Percentiles rank a stretch among this genome's conserved stretches.
These are phyloP conservation scores for Soucietia sequanensis DNA, from an alignment of 805 yeast species.

Conservation along the genomic window DNA sequence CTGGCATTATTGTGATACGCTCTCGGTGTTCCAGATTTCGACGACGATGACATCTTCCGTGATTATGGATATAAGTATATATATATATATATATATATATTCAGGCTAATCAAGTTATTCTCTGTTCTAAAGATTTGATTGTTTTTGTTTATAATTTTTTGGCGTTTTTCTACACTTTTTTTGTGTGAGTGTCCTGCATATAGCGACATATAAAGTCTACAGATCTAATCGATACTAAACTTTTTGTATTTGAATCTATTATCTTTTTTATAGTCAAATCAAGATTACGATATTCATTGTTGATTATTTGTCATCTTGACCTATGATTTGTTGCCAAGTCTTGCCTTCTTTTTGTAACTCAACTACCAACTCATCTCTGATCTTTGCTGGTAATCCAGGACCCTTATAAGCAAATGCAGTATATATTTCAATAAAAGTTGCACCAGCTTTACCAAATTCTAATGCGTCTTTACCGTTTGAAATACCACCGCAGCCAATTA, in stretches of 20 bases:
- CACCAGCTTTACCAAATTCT: slow-evolving; percentile 92
- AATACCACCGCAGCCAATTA: slow-evolving; percentile 95
- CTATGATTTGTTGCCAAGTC: slow-evolving; percentile 81
- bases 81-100: no score
- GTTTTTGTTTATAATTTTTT: no score
- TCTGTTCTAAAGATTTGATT: no score
- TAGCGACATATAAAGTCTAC: no score
- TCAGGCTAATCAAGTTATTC: slow-evolving; percentile 10
- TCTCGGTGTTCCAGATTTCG: slow-evolving; percentile 11
- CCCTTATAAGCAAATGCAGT: slow-evolving; percentile 93
- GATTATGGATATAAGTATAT: no score
- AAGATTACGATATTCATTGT: no score
- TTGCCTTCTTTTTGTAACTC: slow-evolving; percentile 70
- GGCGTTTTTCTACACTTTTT: no score
- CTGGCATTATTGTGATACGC: slow-evolving; percentile 8
- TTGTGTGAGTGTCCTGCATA: no score
- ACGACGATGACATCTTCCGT: no score
- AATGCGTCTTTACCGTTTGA: slow-evolving; percentile 83
- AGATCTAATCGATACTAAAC: no score
- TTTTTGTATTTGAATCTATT: no score
- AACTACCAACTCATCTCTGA: slow-evolving; percentile 38
- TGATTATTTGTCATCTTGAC: slow-evolving; percentile 48
- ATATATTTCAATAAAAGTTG: slow-evolving; percentile 81
- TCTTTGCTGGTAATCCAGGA: slow-evolving; percentile 67
- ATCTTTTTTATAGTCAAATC: no score